These are phyloP conservation scores for Sugiyamaella boreocaroliniensis DNA, from an alignment of 805 yeast species.

Conservation along the genomic window DNA sequence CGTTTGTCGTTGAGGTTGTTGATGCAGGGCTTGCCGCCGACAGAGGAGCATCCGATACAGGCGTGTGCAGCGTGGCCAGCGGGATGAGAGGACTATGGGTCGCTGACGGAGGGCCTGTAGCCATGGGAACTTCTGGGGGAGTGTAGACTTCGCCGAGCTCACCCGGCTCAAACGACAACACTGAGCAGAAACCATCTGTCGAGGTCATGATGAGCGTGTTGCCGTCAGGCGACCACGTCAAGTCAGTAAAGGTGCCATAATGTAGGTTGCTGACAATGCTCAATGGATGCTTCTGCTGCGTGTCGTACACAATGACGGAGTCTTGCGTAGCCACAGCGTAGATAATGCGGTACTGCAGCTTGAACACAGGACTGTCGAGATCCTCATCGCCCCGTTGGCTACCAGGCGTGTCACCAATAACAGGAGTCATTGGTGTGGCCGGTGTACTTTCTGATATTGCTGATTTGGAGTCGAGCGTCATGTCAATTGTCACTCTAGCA, in stretches of 20 bases:
- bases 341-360: constrained; percentile 69
- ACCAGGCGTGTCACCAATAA: not conserved
- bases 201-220: constrained; percentile 63
- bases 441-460: not conserved
- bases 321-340: constrained; percentile 94
- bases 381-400: not conserved
- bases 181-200: constrained; percentile 89
- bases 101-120: not conserved
- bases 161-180: constrained; percentile 45
- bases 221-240: constrained; percentile 81
- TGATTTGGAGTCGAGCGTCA: constrained; percentile 4
- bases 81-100: not conserved
- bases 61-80: not conserved
- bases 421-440: not conserved
- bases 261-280: constrained; percentile 76
- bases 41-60: not conserved
- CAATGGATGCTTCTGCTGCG: constrained; percentile 60
- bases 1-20: constrained; percentile 4
- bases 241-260: constrained; percentile 81
- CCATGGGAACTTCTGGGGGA: not conserved
- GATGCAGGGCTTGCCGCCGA: constrained; percentile 5
- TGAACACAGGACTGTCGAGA: constrained; percentile 35
- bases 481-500: constrained; percentile 14
- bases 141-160: constrained; percentile 45
- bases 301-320: constrained; percentile 73